Evolutionary conservation across 1,284 basidiomycete species (phyloP).

Genomic region (Puccinia hordei): DNA sequence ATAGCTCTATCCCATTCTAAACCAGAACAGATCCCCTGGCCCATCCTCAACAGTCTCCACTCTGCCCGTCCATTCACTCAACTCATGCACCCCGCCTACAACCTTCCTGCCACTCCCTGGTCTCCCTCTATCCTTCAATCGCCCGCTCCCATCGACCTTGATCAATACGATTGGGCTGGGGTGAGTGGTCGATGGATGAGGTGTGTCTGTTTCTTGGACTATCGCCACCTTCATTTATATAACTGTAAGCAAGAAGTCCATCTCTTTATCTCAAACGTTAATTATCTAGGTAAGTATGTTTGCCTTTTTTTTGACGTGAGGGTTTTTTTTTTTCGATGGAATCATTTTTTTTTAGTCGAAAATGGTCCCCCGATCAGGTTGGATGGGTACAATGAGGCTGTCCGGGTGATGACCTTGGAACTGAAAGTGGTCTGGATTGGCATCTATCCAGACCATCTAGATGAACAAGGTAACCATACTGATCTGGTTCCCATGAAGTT

Average conservation of each 20-base stretch:
- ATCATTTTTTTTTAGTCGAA: neutral
- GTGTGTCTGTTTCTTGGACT: slow-evolving; percentile 35
- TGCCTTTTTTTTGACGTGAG: neutral
- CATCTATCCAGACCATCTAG: neutral
- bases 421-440: slow-evolving; percentile 33
- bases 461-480: neutral
- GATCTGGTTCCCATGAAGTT: neutral
- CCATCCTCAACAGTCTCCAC: slow-evolving; percentile 30
- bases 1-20: neutral
- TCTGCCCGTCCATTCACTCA: slow-evolving; percentile 27
- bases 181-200: slow-evolving; percentile 32
- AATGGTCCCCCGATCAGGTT: neutral
- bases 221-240: slow-evolving; percentile 26
- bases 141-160: neutral
- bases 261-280: neutral
- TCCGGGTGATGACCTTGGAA: slow-evolving; percentile 42
- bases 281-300: too few species aligned
- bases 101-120: slow-evolving; percentile 14
- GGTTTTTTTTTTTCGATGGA: too few species aligned
- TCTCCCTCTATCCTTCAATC: neutral
- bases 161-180: slow-evolving; percentile 49
- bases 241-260: slow-evolving; percentile 46
- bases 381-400: slow-evolving; percentile 10
- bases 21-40: slow-evolving; percentile 36
- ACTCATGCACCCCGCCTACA: slow-evolving; percentile 26